These are phyloP conservation scores for Ophiostoma sp. DNA, from an alignment of 2,329 filamentous ascomycete species.

Conservation along the genomic window DNA sequence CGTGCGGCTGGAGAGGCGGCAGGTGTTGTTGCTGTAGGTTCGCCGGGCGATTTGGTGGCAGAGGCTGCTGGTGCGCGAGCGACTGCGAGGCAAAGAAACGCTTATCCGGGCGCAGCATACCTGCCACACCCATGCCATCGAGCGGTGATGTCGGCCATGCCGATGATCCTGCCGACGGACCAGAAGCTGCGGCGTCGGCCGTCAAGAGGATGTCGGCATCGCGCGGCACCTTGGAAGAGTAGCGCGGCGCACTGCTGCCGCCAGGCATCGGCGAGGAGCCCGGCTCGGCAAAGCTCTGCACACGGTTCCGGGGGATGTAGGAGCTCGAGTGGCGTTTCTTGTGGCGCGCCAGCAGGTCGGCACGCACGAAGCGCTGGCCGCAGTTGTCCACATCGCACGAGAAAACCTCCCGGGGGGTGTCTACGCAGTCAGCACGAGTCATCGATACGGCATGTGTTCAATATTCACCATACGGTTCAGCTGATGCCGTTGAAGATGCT, in stretches of 20 bases:
- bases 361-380: constrained; percentile 69
- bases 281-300: constrained; percentile 43
- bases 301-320: constrained; percentile 46
- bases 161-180: background rate
- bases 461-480: constrained; percentile 49
- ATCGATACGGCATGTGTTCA: no score
- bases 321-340: constrained; percentile 58
- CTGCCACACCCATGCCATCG: background rate
- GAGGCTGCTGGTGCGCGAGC: background rate
- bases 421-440: background rate
- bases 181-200: background rate
- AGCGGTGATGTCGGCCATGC: background rate
- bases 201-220: background rate
- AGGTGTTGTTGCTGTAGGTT: background rate
- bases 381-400: constrained; percentile 70
- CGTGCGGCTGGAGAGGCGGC: background rate
- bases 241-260: background rate
- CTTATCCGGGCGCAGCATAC: background rate
- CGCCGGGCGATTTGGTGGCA: background rate
- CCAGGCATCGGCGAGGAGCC: constrained; percentile 24
- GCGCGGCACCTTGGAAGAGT: background rate
- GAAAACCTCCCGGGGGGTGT: constrained; percentile 75
- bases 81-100: background rate
- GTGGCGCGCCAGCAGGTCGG: constrained; percentile 67
- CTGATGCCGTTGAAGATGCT: constrained; percentile 77